Evolutionary conservation across 2,329 filamentous ascomycete species (phyloP), one percentile per base, ranked within the genome.

Genomic region (Aspergillus sp.): DNA sequence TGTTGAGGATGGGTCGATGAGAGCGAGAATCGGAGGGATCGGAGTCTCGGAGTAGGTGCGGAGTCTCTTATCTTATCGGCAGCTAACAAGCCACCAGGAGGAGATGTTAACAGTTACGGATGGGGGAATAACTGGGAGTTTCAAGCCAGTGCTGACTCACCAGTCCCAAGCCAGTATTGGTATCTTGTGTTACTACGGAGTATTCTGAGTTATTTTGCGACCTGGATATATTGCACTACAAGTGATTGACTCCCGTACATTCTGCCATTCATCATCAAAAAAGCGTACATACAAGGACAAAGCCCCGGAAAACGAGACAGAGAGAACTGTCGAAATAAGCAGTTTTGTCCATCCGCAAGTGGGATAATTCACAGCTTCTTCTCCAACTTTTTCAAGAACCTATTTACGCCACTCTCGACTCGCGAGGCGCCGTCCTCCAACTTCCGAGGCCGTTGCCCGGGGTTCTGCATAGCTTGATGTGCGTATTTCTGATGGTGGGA

Each of bases 371-470:
- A 75, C 42, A 76, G 56, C 57, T 61, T 75, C 68, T 79, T 81
- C 65, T 80, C 78, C 53, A 81, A 64, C 64, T 74, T 79, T 71
- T 78, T 80, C 55, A 81, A 70, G 51, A 79, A 78, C 29, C 74
- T 71, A 59, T 80, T 79, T 20, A 80, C 74, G 4, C 75, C 71
- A 61, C 73, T 77, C 60, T 81, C 79, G 54, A 79, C 64, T 52
- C 71, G 73, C 16, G 71, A 69, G 12, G 74, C 72, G 42, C 68
- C 70, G 26, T 78, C 71, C 53, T 79, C 77, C 10, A 79, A 58
- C 42, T 68, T 77, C n/a, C 71, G 71, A 2, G 71, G 70, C 49
- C 72, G 66, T 52, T 72, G 66, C 6, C 65, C 68, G 3, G 73
- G 65, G 29, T 74, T 70, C 61, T 73, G 71, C 65, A 69, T 67